A percentile compares a stretch with the other conserved stretches of the same genome.
These are phyloP conservation scores for Tulasnella sp. DNA, from an alignment of 768 basidiomycete species.

Conservation along the genomic window DNA sequence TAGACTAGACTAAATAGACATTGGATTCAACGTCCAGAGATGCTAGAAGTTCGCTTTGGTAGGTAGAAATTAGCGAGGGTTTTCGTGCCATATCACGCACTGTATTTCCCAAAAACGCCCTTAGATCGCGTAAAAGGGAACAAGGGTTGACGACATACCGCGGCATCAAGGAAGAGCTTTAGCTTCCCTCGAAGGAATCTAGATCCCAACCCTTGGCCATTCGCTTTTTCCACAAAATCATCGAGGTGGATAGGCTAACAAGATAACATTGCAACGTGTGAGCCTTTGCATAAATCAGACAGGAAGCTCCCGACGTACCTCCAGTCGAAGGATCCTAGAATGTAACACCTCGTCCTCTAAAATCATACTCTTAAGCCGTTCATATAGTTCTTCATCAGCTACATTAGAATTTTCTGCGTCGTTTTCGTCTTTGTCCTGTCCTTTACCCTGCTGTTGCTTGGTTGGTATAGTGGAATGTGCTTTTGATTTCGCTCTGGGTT, in stretches of 20 bases:
- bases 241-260: slow-evolving; percentile 47
- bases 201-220: slow-evolving; percentile 24
- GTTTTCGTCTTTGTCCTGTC: background rate
- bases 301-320: slow-evolving; percentile 32
- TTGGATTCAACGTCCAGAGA: too few species aligned
- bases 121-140: too few species aligned
- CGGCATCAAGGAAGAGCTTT: slow-evolving; percentile 42
- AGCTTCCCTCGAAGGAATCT: slow-evolving; percentile 32
- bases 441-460: background rate
- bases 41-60: too few species aligned
- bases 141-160: slow-evolving; percentile 37
- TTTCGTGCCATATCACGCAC: too few species aligned
- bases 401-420: background rate
- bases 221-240: slow-evolving; percentile 36
- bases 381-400: slow-evolving; percentile 4
- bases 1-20: too few species aligned
- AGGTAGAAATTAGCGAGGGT: too few species aligned
- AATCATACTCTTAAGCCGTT: slow-evolving; percentile 14
- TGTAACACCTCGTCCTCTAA: slow-evolving; percentile 35
- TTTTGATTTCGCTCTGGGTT: background rate
- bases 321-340: slow-evolving; percentile 49
- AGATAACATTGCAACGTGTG: background rate
- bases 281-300: background rate
- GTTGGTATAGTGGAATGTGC: background rate
- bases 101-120: too few species aligned